Conservation (phyloP, 2,329 filamentous ascomycete genomes). For the Metarhizium anisopliae region DNA sequence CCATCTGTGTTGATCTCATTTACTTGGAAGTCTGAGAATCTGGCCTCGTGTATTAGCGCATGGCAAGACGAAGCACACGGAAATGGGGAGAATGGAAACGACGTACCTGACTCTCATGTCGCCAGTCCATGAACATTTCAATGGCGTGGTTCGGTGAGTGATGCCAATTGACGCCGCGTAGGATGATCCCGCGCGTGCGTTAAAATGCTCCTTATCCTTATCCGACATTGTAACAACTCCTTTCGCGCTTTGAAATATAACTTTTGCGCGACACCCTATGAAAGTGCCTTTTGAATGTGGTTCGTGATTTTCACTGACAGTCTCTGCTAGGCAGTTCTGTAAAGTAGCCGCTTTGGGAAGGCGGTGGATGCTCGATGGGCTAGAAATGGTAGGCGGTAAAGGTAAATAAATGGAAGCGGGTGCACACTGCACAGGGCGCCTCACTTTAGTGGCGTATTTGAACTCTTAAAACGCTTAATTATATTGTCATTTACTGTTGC, state of each 20-base stretch:
- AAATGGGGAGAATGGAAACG: neutral
- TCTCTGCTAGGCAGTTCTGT: neutral
- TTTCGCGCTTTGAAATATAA: neutral
- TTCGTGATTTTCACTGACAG: neutral
- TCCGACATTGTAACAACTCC: slow-evolving; percentile 19
- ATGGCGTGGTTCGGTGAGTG: slow-evolving; percentile 29
- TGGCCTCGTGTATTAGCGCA: slow-evolving; percentile 14
- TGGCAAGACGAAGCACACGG: neutral
- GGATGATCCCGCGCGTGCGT: slow-evolving; percentile 21
- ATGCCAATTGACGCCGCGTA: slow-evolving; percentile 29
- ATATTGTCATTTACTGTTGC: no score
- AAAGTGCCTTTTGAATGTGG: neutral
- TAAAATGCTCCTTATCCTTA: slow-evolving; percentile 18
- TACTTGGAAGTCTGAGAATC: slow-evolving; percentile 88
- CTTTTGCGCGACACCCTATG: no score
- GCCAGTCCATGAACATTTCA: slow-evolving; percentile 28
- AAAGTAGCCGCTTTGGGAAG: neutral
- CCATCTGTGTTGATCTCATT: slow-evolving; percentile 78
- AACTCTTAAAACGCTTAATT: no score
- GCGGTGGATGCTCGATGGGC: neutral
- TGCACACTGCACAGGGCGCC: no score
- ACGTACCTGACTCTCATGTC: slow-evolving; percentile 29
- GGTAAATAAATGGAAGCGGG: no score
- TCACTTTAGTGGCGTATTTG: no score
- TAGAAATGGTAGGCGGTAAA: neutral